Evolutionary conservation across 352 stramenopile genomes (phyloP).

Genomic region (Phytophthora foliorum): DNA sequence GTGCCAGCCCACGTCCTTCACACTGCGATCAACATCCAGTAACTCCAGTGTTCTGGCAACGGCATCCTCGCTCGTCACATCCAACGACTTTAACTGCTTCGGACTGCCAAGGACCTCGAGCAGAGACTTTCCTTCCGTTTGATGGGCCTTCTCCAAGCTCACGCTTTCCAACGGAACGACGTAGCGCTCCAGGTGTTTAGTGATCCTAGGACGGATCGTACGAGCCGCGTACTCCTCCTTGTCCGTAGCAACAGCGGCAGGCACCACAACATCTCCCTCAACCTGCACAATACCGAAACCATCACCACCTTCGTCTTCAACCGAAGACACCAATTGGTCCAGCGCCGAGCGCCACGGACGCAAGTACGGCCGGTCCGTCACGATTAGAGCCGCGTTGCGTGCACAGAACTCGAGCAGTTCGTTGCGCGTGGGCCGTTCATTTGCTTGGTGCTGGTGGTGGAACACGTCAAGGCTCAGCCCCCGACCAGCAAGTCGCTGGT

Average conservation of each 20-base stretch:
- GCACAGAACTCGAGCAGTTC: conserved; percentile 60
- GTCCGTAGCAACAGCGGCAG: conserved; percentile 89
- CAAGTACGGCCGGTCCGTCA: conserved; percentile 85
- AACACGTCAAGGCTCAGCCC: conserved; percentile 75
- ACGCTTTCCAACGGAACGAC: conserved; percentile 67
- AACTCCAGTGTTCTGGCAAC: conserved; percentile 48
- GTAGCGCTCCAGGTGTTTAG: conserved; percentile 91
- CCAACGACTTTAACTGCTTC: conserved; percentile 41
- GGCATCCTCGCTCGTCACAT: conserved; percentile 50
- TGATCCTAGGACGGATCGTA: conserved; percentile 98
- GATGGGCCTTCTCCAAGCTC: conserved; percentile 36
- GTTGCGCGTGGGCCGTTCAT: conserved; percentile 30
- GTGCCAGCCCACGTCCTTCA: conserved; percentile 54
- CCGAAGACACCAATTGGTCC: conserved; percentile 46
- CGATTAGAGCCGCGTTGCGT: conserved; percentile 63
- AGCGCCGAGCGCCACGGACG: conserved; percentile 60
- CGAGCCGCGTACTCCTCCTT: conserved; percentile 98
- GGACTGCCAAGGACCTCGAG: conserved; percentile 19
- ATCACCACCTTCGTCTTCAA: conserved; percentile 40
- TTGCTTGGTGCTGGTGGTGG: conserved; percentile 49
- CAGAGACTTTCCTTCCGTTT: conserved; percentile 46
- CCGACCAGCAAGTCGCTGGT: conserved; percentile 49
- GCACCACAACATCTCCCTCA: conserved; percentile 98
- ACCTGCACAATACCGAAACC: conserved; percentile 92
- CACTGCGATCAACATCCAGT: conserved; percentile 72